Evolutionary conservation across 192 early-diverging fungal species (phyloP).

Genomic region (Backusella circina): DNA sequence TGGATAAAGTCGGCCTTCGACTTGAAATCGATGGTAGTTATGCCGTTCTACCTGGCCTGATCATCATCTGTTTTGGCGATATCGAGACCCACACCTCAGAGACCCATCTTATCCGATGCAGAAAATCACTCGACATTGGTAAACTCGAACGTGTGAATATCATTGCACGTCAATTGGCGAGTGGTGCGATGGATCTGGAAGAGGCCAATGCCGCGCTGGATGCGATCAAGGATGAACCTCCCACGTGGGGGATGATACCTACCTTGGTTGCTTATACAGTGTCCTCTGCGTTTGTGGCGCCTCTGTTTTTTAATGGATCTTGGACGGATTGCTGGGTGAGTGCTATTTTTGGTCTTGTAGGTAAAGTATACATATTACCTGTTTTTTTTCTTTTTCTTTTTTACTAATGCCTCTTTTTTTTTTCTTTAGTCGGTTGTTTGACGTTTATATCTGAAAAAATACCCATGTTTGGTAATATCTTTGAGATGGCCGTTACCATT

Average conservation of each 20-base stretch:
- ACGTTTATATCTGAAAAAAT: constrained; percentile 61
- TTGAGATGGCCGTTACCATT: constrained; percentile 66
- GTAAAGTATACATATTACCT: constrained; percentile 36
- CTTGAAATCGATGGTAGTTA: constrained; percentile 66
- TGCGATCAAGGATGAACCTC: constrained; percentile 53
- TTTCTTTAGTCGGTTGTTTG: constrained; percentile 51
- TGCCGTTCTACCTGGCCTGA: constrained; percentile 65
- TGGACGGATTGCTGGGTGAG: constrained; percentile 62
- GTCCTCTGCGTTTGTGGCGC: constrained; percentile 55
- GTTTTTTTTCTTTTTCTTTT: constrained; percentile 54
- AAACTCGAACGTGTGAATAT: constrained; percentile 62
- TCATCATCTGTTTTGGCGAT: constrained; percentile 73
- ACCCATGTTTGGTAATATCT: constrained; percentile 63
- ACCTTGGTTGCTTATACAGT: constrained; percentile 47
- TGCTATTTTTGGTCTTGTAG: constrained; percentile 53
- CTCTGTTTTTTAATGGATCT: constrained; percentile 59
- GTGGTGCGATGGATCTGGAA: constrained; percentile 45
- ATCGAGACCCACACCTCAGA: constrained; percentile 73
- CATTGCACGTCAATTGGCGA: constrained; percentile 52
- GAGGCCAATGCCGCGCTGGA: constrained; percentile 54
- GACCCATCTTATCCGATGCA: constrained; percentile 61
- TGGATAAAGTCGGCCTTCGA: constrained; percentile 41
- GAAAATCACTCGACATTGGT: constrained; percentile 64
- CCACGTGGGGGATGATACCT: constrained; percentile 53
- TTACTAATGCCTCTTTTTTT: constrained; percentile 30